phyloP scores from a whole-genome alignment of 116 monocot species.

The Phalaenopsis hybrid region DNA sequence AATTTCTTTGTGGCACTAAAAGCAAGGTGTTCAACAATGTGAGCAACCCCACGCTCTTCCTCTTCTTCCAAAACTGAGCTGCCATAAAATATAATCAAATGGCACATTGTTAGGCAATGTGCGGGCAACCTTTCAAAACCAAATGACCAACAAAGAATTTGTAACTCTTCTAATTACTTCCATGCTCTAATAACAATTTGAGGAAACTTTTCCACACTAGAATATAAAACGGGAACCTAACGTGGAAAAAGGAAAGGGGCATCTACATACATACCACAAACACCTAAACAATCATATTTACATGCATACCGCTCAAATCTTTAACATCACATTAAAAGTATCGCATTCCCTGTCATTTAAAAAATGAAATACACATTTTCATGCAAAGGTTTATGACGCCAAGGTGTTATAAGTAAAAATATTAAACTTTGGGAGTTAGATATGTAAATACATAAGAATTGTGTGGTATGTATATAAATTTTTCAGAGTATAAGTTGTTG shows the following conservation, averaged over 20 bases:
- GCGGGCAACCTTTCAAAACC: background rate
- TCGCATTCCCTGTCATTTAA: too few relatives aligned
- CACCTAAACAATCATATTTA: too few relatives aligned
- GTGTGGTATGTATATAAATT: too few relatives aligned
- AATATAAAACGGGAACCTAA: background rate
- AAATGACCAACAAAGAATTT: background rate
- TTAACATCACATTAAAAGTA: too few relatives aligned
- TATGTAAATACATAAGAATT: too few relatives aligned
- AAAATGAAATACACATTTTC: too few relatives aligned
- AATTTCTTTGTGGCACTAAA: slow-evolving; percentile 95
- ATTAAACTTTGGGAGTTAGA: too few relatives aligned
- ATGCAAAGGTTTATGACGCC: too few relatives aligned
- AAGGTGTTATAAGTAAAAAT: too few relatives aligned
- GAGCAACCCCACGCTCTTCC: slow-evolving; percentile 97
- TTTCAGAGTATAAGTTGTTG: background rate
- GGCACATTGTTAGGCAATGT: slow-evolving; percentile 1
- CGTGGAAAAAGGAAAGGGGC: background rate
- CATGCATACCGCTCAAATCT: too few relatives aligned
- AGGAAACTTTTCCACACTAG: background rate
- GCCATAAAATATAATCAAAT: slow-evolving; percentile 22
- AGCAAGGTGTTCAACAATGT: slow-evolving; percentile 97
- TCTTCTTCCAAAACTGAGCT: slow-evolving; percentile 99
- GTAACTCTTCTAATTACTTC: background rate
- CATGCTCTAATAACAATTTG: background rate
- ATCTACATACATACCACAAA: too few relatives aligned